phyloP scores from a whole-genome alignment of 2,329 filamentous ascomycete species.

The Aspergillus eucalypticola region DNA sequence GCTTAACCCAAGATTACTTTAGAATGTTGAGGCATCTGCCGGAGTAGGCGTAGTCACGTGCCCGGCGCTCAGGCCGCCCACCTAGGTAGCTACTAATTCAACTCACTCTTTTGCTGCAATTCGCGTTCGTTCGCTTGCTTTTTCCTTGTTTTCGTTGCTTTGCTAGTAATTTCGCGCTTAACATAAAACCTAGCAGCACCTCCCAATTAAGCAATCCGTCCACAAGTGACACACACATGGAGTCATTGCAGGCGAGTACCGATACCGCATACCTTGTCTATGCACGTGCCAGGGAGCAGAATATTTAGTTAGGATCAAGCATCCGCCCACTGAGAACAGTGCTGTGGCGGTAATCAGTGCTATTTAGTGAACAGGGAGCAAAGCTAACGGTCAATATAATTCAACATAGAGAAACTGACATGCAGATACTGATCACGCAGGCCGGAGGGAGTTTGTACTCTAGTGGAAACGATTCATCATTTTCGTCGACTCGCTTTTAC shows the following conservation, averaged over 20 bases:
- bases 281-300: slow-evolving; percentile 71
- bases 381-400: slow-evolving; percentile 66
- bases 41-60: too few species aligned
- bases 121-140: too few species aligned
- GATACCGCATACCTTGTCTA: slow-evolving; percentile 71
- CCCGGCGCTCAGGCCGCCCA: too few species aligned
- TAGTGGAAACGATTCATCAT: slow-evolving; percentile 25
- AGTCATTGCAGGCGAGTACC: slow-evolving; percentile 73
- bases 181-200: too few species aligned
- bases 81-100: too few species aligned
- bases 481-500: slow-evolving; percentile 7
- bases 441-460: slow-evolving; percentile 60
- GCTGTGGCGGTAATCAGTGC: slow-evolving; percentile 64
- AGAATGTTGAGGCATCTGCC: too few species aligned
- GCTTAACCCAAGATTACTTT: too few species aligned
- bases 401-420: slow-evolving; percentile 67
- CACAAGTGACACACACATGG: slow-evolving; percentile 42
- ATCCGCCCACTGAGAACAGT: slow-evolving; percentile 70
- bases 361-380: slow-evolving; percentile 61
- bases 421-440: slow-evolving; percentile 57
- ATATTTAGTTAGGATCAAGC: slow-evolving; percentile 70
- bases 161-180: too few species aligned
- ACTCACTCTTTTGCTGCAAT: too few species aligned
- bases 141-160: too few species aligned
- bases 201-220: too few species aligned